These are phyloP conservation scores for Stephania japonica DNA, from an alignment of 164 flowering plant genomes.

Conservation along the genomic window DNA sequence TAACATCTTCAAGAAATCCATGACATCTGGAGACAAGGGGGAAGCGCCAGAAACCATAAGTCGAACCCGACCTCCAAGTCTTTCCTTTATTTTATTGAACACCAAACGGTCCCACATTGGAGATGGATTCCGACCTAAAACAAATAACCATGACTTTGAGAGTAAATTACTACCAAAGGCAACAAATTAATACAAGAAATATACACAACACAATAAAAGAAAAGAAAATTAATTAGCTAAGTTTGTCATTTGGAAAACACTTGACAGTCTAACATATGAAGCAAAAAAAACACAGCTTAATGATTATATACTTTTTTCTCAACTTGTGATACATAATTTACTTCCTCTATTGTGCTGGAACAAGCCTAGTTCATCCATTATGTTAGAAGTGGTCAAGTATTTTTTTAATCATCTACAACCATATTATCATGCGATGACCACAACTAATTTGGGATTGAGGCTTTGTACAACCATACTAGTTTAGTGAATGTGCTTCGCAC, in stretches of 20 bases:
- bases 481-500: too few species aligned
- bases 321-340: neutral
- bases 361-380: neutral
- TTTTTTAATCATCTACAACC: neutral
- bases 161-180: neutral
- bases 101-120: slow-evolving; percentile 96
- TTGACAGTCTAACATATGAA: neutral
- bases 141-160: neutral
- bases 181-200: neutral
- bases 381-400: neutral
- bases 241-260: neutral
- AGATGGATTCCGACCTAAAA: slow-evolving; percentile 75
- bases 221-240: neutral
- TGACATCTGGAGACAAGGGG: slow-evolving; percentile 90
- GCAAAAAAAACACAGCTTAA: neutral
- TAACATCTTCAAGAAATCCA: slow-evolving; percentile 94
- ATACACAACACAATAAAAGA: neutral
- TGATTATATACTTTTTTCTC: neutral
- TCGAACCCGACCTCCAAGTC: slow-evolving; percentile 91
- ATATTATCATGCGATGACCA: too few species aligned
- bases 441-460: too few species aligned
- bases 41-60: slow-evolving; percentile 88
- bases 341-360: neutral
- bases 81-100: slow-evolving; percentile 85
- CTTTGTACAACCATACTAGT: too few species aligned